Conservation (phyloP, 345 rosid species). For the Linum tenue region DNA sequence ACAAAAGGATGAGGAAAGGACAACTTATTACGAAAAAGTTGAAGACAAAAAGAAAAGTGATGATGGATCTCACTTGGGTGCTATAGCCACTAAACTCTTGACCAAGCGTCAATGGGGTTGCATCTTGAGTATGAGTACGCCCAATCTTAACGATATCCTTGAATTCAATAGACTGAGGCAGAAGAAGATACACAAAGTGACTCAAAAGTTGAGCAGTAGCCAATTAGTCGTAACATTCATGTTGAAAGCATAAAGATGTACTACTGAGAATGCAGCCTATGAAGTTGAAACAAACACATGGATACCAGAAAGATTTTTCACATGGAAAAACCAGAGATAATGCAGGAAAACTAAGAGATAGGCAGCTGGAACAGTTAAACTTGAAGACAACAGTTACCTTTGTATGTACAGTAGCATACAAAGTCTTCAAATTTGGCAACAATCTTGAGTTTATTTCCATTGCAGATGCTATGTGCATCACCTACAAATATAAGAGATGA, state of each 20-base stretch:
- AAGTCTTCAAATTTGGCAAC: slow-evolving; percentile 57
- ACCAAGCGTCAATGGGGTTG: slow-evolving; percentile 94
- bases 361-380: background rate
- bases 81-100: slow-evolving; percentile 98
- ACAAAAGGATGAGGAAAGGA: background rate
- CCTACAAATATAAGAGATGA: slow-evolving; percentile 31
- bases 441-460: slow-evolving; percentile 78
- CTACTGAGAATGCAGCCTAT: background rate
- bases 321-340: background rate
- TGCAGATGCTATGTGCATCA: slow-evolving; percentile 98
- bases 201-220: background rate
- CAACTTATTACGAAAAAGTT: background rate
- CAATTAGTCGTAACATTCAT: background rate
- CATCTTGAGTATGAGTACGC: slow-evolving; percentile 96
- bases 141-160: slow-evolving; percentile 90
- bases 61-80: slow-evolving; percentile 54
- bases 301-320: background rate
- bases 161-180: slow-evolving; percentile 58
- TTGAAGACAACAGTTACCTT: slow-evolving; percentile 40
- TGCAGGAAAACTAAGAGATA: background rate
- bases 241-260: background rate
- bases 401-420: slow-evolving; percentile 57
- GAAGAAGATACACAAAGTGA: background rate
- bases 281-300: background rate
- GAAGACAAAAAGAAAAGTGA: slow-evolving; percentile 5